A percentile compares a stretch with the other conserved stretches of the same genome.
These are phyloP conservation scores for Chlamydomonas sphaeroides DNA, from an alignment of 139 green algal species.

Conservation along the genomic window DNA sequence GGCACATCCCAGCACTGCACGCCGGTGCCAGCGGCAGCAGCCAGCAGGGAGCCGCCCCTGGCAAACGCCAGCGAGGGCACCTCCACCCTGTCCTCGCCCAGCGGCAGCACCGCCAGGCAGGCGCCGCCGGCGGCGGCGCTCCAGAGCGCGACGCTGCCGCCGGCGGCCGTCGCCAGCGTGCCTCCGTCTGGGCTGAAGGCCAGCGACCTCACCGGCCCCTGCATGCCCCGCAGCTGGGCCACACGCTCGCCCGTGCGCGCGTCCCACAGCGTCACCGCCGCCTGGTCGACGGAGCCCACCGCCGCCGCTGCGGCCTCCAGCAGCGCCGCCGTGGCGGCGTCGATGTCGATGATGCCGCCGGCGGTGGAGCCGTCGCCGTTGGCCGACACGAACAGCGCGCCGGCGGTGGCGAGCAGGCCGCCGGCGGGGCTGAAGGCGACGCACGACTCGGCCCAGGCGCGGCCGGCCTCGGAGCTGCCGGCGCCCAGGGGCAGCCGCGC, in stretches of 20 bases:
- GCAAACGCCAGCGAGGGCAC: slow-evolving; percentile 9
- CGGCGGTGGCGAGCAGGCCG: slow-evolving; percentile 29
- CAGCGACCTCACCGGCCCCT: not conserved
- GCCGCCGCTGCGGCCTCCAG: not conserved
- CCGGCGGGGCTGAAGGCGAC: slow-evolving; percentile 36
- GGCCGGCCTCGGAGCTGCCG: not conserved
- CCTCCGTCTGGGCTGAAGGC: slow-evolving; percentile 22
- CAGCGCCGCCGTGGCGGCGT: not conserved
- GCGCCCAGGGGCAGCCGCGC: not conserved
- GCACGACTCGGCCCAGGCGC: slow-evolving; percentile 4
- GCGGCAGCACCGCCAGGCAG: slow-evolving; percentile 18
- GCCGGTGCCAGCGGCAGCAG: not conserved
- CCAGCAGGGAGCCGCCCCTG: slow-evolving; percentile 1
- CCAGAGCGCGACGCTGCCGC: slow-evolving; percentile 3
- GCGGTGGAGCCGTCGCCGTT: not conserved
- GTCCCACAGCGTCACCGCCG: slow-evolving; percentile 27
- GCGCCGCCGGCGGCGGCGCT: not conserved
- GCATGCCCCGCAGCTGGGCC: not conserved
- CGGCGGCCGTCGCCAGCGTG: slow-evolving; percentile 3
- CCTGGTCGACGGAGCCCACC: not conserved
- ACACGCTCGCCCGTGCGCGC: slow-evolving; percentile 12
- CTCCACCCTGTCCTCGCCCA: not conserved
- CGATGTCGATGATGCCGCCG: not conserved
- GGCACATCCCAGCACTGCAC: slow-evolving; percentile 17
- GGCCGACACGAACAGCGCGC: not conserved